These are phyloP conservation scores for Macrocybe gigantea DNA, from an alignment of 768 basidiomycete genomes.

Conservation along the genomic window DNA sequence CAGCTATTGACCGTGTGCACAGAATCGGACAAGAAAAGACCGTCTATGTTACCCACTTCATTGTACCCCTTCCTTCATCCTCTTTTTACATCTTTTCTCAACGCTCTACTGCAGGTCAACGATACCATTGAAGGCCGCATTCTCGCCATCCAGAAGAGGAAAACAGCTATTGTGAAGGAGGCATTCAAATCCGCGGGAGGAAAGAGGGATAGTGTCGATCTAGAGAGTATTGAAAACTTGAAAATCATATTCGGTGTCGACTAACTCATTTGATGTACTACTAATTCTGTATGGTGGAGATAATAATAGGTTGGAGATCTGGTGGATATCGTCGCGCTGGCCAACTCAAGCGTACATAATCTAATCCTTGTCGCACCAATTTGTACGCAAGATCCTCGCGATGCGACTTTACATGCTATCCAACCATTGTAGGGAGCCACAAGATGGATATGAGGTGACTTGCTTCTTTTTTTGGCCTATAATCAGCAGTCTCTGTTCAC, in stretches of 20 bases:
- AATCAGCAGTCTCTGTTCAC: no score
- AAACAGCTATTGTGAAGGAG: slow-evolving; percentile 82
- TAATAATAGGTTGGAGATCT: neutral
- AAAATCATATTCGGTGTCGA: slow-evolving; percentile 66
- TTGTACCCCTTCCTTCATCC: slow-evolving; percentile 39
- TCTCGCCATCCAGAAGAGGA: slow-evolving; percentile 76
- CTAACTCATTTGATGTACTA: neutral
- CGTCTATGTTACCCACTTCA: slow-evolving; percentile 82
- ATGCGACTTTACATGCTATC: no score
- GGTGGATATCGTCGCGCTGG: neutral
- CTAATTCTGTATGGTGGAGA: no score
- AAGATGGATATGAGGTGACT: no score
- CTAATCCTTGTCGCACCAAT: neutral
- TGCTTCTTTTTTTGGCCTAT: no score
- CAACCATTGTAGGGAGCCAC: no score
- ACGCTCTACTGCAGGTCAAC: slow-evolving; percentile 37
- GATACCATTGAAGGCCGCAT: slow-evolving; percentile 80
- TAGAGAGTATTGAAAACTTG: slow-evolving; percentile 76
- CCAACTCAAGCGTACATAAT: neutral
- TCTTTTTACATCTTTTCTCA: neutral
- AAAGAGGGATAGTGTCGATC: slow-evolving; percentile 40
- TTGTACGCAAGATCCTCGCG: no score
- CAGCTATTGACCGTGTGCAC: slow-evolving; percentile 83
- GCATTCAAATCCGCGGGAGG: slow-evolving; percentile 59
- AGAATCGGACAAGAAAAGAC: slow-evolving; percentile 79